phyloP scores from a whole-genome alignment of 805 yeast species.

The Metschnikowia sp. region DNA sequence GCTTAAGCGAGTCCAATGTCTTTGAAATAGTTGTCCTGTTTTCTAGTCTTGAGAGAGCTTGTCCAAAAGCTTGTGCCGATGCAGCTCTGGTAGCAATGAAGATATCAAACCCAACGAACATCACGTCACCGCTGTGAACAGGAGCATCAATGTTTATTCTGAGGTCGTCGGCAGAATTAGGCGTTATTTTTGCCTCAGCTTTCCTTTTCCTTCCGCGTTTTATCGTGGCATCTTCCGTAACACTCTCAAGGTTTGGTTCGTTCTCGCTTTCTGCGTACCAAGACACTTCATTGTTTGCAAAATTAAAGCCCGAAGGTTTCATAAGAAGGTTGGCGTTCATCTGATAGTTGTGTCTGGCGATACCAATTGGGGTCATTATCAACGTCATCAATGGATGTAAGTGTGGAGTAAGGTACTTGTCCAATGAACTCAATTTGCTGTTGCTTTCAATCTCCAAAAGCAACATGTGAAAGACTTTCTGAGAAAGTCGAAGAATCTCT shows the following conservation, averaged over 20 bases:
- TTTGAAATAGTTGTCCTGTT: constrained; percentile 35
- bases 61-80: constrained; percentile 75
- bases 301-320: constrained; percentile 67
- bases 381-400: constrained; percentile 59
- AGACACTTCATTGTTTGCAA: constrained; percentile 15
- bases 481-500: constrained; percentile 63
- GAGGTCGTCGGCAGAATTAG: constrained; percentile 54
- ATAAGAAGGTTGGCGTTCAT: constrained; percentile 76
- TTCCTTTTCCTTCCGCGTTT: constrained; percentile 51
- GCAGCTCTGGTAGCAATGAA: constrained; percentile 72
- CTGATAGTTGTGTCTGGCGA: constrained; percentile 80
- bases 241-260: constrained; percentile 7
- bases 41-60: constrained; percentile 49
- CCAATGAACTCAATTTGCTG: constrained; percentile 36
- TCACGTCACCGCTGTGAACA: constrained; percentile 84
- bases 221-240: constrained; percentile 16
- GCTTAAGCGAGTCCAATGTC: constrained; percentile 35
- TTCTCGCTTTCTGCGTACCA: constrained; percentile 10
- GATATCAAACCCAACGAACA: constrained; percentile 72
- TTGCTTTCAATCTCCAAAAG: constrained; percentile 42
- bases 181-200: constrained; percentile 22
- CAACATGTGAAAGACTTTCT: constrained; percentile 55
- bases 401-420: constrained; percentile 53
- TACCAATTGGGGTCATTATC: constrained; percentile 91
- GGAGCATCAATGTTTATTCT: constrained; percentile 91